A percentile compares a stretch with the other conserved stretches of the same genome.
Conservation (phyloP, 257 asterid genomes). For the Coffea canephora region DNA sequence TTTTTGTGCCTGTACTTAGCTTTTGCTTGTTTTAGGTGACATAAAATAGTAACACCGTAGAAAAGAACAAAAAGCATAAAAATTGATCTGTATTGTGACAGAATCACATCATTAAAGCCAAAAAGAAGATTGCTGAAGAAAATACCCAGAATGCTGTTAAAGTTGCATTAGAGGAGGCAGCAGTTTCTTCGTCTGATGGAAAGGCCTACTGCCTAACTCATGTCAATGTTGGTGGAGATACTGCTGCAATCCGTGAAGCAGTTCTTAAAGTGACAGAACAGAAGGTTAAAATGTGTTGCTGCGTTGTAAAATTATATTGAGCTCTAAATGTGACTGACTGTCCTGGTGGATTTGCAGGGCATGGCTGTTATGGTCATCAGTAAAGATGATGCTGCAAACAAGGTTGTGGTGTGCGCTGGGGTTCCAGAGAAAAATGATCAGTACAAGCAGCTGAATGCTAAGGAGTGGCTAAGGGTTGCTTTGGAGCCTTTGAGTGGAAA, state of each 20-base stretch:
- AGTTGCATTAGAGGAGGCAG: constrained; percentile 64
- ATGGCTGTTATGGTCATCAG: constrained; percentile 82
- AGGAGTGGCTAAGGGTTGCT: constrained; percentile 78
- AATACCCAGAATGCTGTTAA: constrained; percentile 71
- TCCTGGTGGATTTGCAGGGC: constrained; percentile 46
- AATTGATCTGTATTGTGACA: constrained; percentile 29
- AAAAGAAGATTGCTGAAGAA: constrained; percentile 84
- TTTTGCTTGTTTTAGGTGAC: background rate
- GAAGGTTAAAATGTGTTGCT: constrained; percentile 47
- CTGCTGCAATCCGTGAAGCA: constrained; percentile 97
- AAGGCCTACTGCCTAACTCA: constrained; percentile 68
- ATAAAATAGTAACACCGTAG: background rate
- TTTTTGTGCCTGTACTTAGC: background rate
- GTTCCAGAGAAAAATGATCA: constrained; percentile 73
- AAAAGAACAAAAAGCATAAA: constrained; percentile 4
- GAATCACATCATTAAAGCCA: constrained; percentile 78
- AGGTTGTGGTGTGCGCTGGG: constrained; percentile 95
- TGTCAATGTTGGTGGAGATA: constrained; percentile 83
- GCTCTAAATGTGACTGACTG: background rate
- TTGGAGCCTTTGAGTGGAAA: constrained; percentile 73
- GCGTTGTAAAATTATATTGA: background rate
- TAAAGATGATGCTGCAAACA: constrained; percentile 63
- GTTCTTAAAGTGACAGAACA: constrained; percentile 90
- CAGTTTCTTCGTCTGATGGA: constrained; percentile 67
- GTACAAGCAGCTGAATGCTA: constrained; percentile 56